Conservation (phyloP, 2,329 filamentous ascomycete species). For the Pseudogymnoascus sp. region DNA sequence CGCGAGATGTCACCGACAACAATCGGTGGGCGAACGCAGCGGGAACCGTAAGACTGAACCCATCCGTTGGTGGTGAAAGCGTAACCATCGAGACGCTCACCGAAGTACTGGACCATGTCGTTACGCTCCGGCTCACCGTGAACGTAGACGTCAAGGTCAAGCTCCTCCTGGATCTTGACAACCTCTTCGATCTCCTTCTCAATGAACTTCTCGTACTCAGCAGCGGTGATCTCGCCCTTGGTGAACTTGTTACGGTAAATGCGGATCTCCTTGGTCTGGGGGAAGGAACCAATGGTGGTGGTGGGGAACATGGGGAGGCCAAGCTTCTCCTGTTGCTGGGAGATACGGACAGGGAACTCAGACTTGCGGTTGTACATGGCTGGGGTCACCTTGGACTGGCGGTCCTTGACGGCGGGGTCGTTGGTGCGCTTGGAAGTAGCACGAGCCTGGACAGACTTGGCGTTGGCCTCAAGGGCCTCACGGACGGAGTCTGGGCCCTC, state of each 20-base stretch:
- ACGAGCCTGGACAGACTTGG: constrained; percentile 85
- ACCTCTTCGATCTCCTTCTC: constrained; percentile 96
- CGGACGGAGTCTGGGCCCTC: constrained; percentile 81
- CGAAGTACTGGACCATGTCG: constrained; percentile 99
- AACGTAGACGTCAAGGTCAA: constrained; percentile 92
- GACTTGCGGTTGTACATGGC: constrained; percentile 90
- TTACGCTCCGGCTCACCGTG: constrained; percentile 99
- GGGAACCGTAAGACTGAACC: constrained; percentile 97
- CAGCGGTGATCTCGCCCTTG: constrained; percentile 90
- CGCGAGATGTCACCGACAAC: constrained; percentile 98
- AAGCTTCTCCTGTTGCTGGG: constrained; percentile 83
- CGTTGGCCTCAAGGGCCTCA: constrained; percentile 90
- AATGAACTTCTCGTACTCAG: constrained; percentile 97
- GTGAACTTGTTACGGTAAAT: constrained; percentile 95
- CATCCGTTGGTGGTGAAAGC: constrained; percentile 98
- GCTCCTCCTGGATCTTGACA: constrained; percentile 95
- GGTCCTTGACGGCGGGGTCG: constrained; percentile 93
- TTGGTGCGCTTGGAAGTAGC: constrained; percentile 92
- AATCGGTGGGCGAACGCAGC: constrained; percentile 96
- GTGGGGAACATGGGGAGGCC: constrained; percentile 96
- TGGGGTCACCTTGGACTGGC: constrained; percentile 77
- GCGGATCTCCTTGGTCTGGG: constrained; percentile 98
- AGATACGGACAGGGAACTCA: constrained; percentile 74
- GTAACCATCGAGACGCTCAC: constrained; percentile 93
- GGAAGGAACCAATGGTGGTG: constrained; percentile 98